These are phyloP conservation scores for Candida broadrunensis DNA, from an alignment of 805 yeast genomes.

Conservation along the genomic window DNA sequence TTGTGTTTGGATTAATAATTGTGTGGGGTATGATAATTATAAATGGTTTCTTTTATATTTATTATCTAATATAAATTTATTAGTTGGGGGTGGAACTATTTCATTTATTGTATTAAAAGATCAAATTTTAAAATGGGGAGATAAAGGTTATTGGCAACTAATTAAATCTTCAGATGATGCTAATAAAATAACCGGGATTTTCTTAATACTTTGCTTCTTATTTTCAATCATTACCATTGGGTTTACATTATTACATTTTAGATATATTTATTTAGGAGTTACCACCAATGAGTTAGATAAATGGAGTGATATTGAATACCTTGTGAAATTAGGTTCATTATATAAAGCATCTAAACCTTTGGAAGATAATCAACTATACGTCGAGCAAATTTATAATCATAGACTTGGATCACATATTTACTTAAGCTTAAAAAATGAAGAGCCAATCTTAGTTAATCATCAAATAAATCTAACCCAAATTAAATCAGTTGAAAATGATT, in stretches of 20 bases:
- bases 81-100: slow-evolving; percentile 9
- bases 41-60: slow-evolving; percentile 59
- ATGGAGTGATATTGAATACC: slow-evolving; percentile 63
- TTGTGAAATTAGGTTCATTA: slow-evolving; percentile 27
- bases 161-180: slow-evolving; percentile 23
- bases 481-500: slow-evolving; percentile 21
- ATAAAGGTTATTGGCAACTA: slow-evolving; percentile 13
- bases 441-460: slow-evolving; percentile 11
- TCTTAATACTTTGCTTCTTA: slow-evolving; percentile 37
- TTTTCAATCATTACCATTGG: slow-evolving; percentile 33
- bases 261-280: slow-evolving; percentile 59
- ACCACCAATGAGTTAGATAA: slow-evolving; percentile 74
- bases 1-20: slow-evolving; percentile 67
- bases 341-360: slow-evolving; percentile 15
- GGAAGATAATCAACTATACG: slow-evolving; percentile 13
- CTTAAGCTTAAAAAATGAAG: slow-evolving; percentile 19
- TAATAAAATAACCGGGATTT: slow-evolving; percentile 40
- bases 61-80: slow-evolving; percentile 40
- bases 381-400: slow-evolving; percentile 17
- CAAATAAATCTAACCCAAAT: slow-evolving; percentile 16
- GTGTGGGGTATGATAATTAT: slow-evolving; percentile 69
- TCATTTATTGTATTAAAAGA: background rate
- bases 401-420: slow-evolving; percentile 17
- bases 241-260: slow-evolving; percentile 45
- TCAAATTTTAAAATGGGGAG: background rate